These are phyloP conservation scores for Colletotrichum musicola DNA, from an alignment of 2,329 filamentous ascomycete species.

Conservation along the genomic window DNA sequence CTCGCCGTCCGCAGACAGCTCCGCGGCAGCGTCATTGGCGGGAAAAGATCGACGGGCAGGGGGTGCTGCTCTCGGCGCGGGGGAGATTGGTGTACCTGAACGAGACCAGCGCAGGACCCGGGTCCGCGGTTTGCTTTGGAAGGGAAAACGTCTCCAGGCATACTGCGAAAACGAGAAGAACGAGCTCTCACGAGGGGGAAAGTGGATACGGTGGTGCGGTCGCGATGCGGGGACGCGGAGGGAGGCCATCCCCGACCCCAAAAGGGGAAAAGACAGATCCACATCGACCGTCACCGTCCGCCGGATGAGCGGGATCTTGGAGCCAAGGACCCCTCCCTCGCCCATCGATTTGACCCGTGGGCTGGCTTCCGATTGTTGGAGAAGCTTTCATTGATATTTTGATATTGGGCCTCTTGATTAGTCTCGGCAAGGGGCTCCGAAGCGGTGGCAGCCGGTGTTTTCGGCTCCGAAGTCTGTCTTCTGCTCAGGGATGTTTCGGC, in stretches of 20 bases:
- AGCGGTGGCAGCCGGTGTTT: too few species aligned
- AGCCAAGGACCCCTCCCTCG: background rate
- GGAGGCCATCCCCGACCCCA: slow-evolving; percentile 37
- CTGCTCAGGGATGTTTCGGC: background rate
- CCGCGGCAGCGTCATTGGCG: slow-evolving; percentile 15
- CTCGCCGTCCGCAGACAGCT: background rate
- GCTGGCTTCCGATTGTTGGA: too few species aligned
- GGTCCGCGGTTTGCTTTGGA: slow-evolving; percentile 17
- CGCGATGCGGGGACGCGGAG: slow-evolving; percentile 38
- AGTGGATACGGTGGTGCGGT: background rate
- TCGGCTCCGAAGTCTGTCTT: too few species aligned
- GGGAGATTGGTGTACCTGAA: slow-evolving; percentile 9
- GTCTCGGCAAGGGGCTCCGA: too few species aligned
- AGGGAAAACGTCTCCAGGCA: too few species aligned
- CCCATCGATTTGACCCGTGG: too few species aligned
- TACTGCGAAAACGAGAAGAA: too few species aligned
- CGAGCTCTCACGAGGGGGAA: background rate
- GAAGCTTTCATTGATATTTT: too few species aligned
- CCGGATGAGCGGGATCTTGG: slow-evolving; percentile 35
- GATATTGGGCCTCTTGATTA: too few species aligned
- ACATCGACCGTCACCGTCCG: slow-evolving; percentile 1
- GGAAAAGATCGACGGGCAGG: slow-evolving; percentile 18
- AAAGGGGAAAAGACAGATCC: slow-evolving; percentile 25
- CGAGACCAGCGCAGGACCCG: slow-evolving; percentile 3
- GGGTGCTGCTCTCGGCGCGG: background rate